A percentile compares a stretch with the other conserved stretches of the same genome.
Evolutionary conservation across 2,329 filamentous ascomycete genomes (phyloP).

Genomic region (Ascochyta lentis): DNA sequence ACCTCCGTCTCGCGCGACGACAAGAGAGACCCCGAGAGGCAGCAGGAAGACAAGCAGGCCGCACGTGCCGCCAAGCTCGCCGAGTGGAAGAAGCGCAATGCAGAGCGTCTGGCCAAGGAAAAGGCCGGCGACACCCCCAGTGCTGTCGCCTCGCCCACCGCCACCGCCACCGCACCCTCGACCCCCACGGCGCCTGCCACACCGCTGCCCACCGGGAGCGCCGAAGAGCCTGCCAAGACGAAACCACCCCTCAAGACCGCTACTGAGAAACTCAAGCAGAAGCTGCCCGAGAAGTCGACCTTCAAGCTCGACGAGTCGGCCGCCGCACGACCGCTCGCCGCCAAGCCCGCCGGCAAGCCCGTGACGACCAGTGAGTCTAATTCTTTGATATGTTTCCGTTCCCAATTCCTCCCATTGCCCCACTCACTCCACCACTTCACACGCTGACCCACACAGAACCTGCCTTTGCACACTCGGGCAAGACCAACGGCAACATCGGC

Average conservation of each 20-base stretch:
- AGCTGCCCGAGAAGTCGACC: conserved; percentile 49
- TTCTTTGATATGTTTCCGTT: too few species aligned
- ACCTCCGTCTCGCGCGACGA: conserved; percentile 56
- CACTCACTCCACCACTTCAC: too few species aligned
- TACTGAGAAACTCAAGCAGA: conserved; percentile 74
- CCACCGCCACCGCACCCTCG: conserved; percentile 72
- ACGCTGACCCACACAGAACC: conserved; percentile 4
- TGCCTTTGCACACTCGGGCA: conserved; percentile 63
- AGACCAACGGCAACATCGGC: conserved; percentile 75
- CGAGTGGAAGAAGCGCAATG: conserved; percentile 80
- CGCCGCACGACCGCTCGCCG: conserved; percentile 36
- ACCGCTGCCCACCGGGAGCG: conserved; percentile 26
- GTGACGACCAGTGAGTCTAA: conserved; percentile 18
- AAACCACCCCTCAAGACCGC: conserved; percentile 90
- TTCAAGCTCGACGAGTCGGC: conserved; percentile 47
- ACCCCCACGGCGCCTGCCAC: conserved; percentile 54
- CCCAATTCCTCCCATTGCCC: too few species aligned
- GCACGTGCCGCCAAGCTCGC: conserved; percentile 55
- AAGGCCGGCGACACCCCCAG: conserved; percentile 69
- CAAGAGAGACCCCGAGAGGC: conserved; percentile 48
- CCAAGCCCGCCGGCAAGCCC: conserved; percentile 37
- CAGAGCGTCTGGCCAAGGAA: conserved; percentile 61
- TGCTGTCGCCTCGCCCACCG: conserved; percentile 59
- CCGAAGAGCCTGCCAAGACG: conserved; percentile 65
- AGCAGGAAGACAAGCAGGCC: conserved; percentile 34